Base-by-base conservation (phyloP, 1,139 yeast species). In the Starmera stellimalicola region DNA sequence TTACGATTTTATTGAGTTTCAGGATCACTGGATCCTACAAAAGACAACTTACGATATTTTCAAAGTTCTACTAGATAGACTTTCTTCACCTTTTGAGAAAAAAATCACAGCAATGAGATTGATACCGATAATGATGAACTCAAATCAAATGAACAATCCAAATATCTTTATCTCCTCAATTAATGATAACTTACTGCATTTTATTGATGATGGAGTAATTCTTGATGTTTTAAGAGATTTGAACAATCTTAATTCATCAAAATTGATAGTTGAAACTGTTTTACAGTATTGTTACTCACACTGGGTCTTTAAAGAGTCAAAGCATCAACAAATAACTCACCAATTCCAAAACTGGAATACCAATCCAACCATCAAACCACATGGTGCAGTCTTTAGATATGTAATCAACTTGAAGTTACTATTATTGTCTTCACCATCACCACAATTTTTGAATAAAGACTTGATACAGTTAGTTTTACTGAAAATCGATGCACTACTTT, bases 251-350 rank as follows among this genome's bases (percentile, higher is more conserved):
- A 56, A 50, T 32, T 31, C 43, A 2, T 35, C 52, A 14, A 37
- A 44, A 20, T 26, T 33, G 4, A 30, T 51, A 16, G 36, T 62
- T 9, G 68, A 65, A 19, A 45, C 58, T 51, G 34, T 62, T 3
- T 37, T 65, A 12, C 54, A 51, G 18, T 65, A 62, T 39, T 58
- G 66, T 39, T 64, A 65, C 61, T 45, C 58, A 5, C 70, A 66
- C 33, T 64, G 64, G 60, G 4, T 14, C 1, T 41, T 36, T 27
- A 29, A 32, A 4, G 27, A 18, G 4, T 16, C 32, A 5, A 33
- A 38, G 6, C 37, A 36, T 9, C 29, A 30, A 1, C 15, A 26
- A 1, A 35, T 41, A 7, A n/a, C 30, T 2, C 29, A 27, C 9
- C 41, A 40, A 29, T 55, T 51, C 30, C 39, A 34, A 9, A 33